Base-by-base conservation (phyloP, 495 filamentous ascomycete genomes). In the Diplogelasinospora grovesii region DNA sequence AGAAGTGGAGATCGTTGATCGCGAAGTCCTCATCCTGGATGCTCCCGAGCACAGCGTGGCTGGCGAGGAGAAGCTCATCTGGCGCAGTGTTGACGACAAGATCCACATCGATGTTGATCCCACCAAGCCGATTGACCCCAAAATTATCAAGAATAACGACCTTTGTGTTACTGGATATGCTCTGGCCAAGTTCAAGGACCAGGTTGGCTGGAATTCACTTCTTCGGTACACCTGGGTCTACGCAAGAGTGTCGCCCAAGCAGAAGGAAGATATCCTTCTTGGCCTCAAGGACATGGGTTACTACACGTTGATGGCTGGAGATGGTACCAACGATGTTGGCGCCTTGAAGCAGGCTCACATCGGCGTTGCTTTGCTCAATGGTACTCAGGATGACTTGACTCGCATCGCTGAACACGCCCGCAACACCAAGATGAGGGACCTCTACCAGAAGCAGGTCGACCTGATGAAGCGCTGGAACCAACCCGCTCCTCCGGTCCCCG, bases 271-370 rank as follows among this genome's bases (percentile, higher is more conserved):
- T 37, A 99, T 99, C 57, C 77, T 99, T 24, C 76, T 95, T 20
- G 92, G 90, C 9, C 74, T 99, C 26, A 96, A 95, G 67, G 90
- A 94, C 60, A 82, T 83, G 61, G 92, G 92, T 23, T 99, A 99
- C 68, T 94, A 89, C 22, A 99, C 92, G 11, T 75, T 97, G 52
- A 99, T 99, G 92, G 95, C 90, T 48, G 92, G 92, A 57, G 92
- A 99, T 55, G 92, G 92, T 45, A 99, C 92, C 35, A 99, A 99
- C 56, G 92, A 99, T 59, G 92, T 99, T 36, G 92, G 92, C 28
- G 92, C 92, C 22, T 68, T 99, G 56, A 99, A 99, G 73, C 92
- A 99, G 70, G 93, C 92, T 18, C 93, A 99, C 52, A 84, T 99
- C 41, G 92, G 92, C 56, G 86, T 97, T 49, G 92, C 92, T 9